phyloP scores from a whole-genome alignment of 306 rosid genomes.

The Trifolium subterraneum region DNA sequence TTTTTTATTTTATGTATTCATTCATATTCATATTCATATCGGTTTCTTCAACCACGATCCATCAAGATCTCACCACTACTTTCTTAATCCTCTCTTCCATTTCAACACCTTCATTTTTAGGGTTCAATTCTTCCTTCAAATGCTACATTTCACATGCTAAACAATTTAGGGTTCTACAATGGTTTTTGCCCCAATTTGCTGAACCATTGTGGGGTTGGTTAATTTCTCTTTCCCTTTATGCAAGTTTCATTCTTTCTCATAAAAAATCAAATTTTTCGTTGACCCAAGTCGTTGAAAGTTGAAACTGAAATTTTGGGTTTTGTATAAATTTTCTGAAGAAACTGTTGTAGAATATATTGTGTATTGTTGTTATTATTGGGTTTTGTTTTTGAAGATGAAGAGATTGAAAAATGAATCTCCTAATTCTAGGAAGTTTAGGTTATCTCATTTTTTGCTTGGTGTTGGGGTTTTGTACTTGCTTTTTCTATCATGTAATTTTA shows the following conservation, averaged over 20 bases:
- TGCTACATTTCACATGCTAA: slow-evolving; percentile 47
- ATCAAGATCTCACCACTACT: slow-evolving; percentile 5
- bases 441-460: slow-evolving; percentile 76
- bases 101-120: slow-evolving; percentile 7
- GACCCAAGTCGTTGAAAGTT: background rate
- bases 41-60: slow-evolving; percentile 8
- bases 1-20: background rate
- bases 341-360: slow-evolving; percentile 43
- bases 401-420: slow-evolving; percentile 71
- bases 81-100: background rate
- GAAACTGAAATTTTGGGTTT: slow-evolving; percentile 30
- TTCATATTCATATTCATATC: background rate
- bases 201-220: slow-evolving; percentile 52
- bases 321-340: slow-evolving; percentile 35
- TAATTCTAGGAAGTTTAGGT: slow-evolving; percentile 68
- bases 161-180: slow-evolving; percentile 30
- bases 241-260: no score
- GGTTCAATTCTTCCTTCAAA: slow-evolving; percentile 34
- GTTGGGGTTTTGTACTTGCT: slow-evolving; percentile 76
- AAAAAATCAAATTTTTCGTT: slow-evolving; percentile 16
- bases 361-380: slow-evolving; percentile 25
- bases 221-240: slow-evolving; percentile 32
- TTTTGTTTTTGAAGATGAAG: slow-evolving; percentile 58
- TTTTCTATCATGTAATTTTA: slow-evolving; percentile 77
- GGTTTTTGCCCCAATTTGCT: slow-evolving; percentile 37